Base-by-base conservation (phyloP, 257 asterid genomes). In the Solanum phureja region DNA sequence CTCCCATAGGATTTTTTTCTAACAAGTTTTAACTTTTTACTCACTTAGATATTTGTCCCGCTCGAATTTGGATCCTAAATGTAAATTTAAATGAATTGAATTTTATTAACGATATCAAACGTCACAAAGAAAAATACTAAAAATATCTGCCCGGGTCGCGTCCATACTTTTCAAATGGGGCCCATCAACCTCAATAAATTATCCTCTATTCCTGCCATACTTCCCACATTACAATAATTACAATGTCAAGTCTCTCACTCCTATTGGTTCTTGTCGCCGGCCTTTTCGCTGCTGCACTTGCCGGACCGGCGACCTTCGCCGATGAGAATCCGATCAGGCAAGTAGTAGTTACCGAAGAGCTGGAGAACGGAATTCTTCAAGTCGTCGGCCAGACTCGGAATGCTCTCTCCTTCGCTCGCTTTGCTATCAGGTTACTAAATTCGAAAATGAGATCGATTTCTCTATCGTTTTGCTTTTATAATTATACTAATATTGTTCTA, bases 301-400 rank as follows among this genome's bases (percentile, higher is more conserved):
- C 93, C 87, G 89, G 89, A 89, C 90, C 93, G 89, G 93, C 85
- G 12, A 27, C 88, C 77, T 86, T 91, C 87, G 35, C 83, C 38
- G 92, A 89, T 56, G 93, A 92, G 42, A 97, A 97, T 87, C 99
- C 99, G 83, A 96, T 97, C 91, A 92, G 93, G 88, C 99, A 97
- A 90, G 98, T 97, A 4, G 98, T 95, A 8, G 94, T 18, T 56
- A 94, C 14, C 94, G 66, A 89, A 83, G 95, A 96, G 83, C 92
- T 96, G 64, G 95, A 97, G 92, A 68, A 89, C 31, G 90, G 94
- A 11, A 90, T 97, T 64, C 86, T 91, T 84, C 90, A 87, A 81
- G 89, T 92, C 84, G 88, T 94, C 66, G 99, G 99, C 40, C 86
- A 93, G 91, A 90, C 96, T 87, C 92, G 92, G 2, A 98, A 89